Conservation (phyloP, 2,329 filamentous ascomycete genomes). For the Talaromyces sp. region DNA sequence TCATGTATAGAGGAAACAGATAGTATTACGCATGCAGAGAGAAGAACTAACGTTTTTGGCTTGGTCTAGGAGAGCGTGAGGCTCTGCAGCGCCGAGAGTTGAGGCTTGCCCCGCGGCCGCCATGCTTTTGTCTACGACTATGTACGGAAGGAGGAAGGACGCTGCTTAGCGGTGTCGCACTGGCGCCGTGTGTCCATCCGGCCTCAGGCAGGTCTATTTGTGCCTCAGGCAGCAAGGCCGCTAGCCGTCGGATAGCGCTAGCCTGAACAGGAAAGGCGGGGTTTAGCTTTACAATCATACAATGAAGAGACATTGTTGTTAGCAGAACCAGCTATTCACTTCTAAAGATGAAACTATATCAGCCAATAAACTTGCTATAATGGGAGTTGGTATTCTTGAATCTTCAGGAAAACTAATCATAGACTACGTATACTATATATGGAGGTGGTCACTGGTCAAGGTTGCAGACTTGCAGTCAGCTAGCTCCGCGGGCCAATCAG, state of each 20-base stretch:
- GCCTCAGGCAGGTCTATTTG: background rate
- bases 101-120: constrained; percentile 25
- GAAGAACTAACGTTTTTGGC: constrained; percentile 21
- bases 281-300: background rate
- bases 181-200: background rate
- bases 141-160: constrained; percentile 13
- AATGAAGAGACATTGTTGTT: background rate
- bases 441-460: background rate
- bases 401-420: background rate
- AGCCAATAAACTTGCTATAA: background rate
- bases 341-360: background rate
- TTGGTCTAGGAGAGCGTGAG: constrained; percentile 24
- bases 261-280: constrained; percentile 11
- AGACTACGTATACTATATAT: background rate
- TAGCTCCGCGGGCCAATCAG: constrained; percentile 7
- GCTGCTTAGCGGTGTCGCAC: constrained; percentile 7
- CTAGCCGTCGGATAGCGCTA: constrained; percentile 20
- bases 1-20: background rate
- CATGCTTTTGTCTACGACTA: constrained; percentile 14
- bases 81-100: constrained; percentile 19
- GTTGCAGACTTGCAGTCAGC: background rate
- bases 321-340: background rate
- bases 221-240: background rate
- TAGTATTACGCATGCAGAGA: background rate
- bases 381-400: background rate